These are phyloP conservation scores for Actinomortierella ambigua DNA, from an alignment of 371 early-diverging fungal genomes.

Conservation along the genomic window DNA sequence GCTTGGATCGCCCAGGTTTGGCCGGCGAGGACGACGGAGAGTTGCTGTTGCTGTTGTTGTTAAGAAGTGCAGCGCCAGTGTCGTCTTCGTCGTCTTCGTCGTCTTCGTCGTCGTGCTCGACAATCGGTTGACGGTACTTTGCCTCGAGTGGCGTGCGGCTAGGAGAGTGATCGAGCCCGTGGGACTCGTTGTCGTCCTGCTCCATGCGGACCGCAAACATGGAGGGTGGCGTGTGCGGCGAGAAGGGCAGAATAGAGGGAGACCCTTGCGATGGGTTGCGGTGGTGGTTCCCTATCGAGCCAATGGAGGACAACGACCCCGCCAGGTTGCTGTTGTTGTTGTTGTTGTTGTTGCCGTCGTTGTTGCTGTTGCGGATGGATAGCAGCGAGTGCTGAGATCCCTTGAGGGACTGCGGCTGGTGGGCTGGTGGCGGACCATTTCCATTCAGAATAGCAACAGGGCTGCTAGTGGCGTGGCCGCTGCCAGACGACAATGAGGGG, in stretches of 20 bases:
- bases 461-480: not conserved
- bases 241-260: constrained; percentile 12
- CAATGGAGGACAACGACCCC: not conserved
- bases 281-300: constrained; percentile 5
- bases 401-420: not conserved
- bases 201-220: constrained; percentile 27
- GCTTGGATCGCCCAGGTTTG: too few species aligned
- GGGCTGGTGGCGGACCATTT: constrained; percentile 1
- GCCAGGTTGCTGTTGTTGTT: not conserved
- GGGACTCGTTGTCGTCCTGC: constrained; percentile 15
- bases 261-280: constrained; percentile 9
- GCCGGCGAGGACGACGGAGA: too few species aligned
- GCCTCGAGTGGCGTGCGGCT: too few species aligned
- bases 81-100: constrained; percentile 16
- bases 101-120: constrained; percentile 22
- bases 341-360: not conserved
- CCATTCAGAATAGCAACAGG: not conserved
- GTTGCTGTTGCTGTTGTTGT: too few species aligned
- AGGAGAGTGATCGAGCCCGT: too few species aligned
- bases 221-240: constrained; percentile 13
- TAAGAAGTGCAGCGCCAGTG: constrained; percentile 9
- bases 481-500: too few species aligned
- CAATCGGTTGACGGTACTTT: constrained; percentile 1
- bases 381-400: not conserved
- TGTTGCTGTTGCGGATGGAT: constrained; percentile 1